Base-by-base conservation (phyloP, 2,329 filamentous ascomycete species). In the Beauveria sp. region DNA sequence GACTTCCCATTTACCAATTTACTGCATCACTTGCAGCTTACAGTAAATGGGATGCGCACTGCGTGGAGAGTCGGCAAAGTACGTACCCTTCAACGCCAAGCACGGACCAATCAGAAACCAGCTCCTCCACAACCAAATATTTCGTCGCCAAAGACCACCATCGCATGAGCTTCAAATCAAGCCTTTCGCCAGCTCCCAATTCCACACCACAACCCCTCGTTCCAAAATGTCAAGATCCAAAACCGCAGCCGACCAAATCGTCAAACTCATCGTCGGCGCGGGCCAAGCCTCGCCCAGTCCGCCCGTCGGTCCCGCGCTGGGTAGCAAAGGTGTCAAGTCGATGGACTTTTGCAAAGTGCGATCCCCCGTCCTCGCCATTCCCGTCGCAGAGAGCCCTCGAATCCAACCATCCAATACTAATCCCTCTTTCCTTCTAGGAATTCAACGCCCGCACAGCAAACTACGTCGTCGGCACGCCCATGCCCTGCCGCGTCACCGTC, bases 341-440 rank as follows among this genome's bases (percentile, higher is more conserved):
- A 99, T 99, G 88, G 95, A 99, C 78, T 99, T 98, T 75, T 98
- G 95, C 86, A 98, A 98, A 84, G 93, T 96, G 64, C 64, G 74
- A 52, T 56, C 4, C 45, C 42, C 60, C 52, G n/a, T 54, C 14
- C 28, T 56, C 7, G 54, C 28, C 43, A 52, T 51, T 59, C n/a
- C 30, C 30, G 43, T 20, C 18, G 30, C 30, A 30, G 30, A 30
- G 30, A 30, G 30, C 30, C 30, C 10, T 10, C 30, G 1, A 12
- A 30, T 12, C 18, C 30, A 53, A 40, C 14, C 58, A 4, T 30
- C 26, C 14, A 24, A 55, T 42, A 30, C 40, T 50, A 46, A 52
- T 54, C 12, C 58, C 60, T 12, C 7, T 30, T 0, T 6, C 9
- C 8, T 1, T 22, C 43, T 58, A 98, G 93, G 95, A 98, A 77